phyloP scores from a whole-genome alignment of 2,329 filamentous ascomycete genomes.

The Zopfia rhizophila region DNA sequence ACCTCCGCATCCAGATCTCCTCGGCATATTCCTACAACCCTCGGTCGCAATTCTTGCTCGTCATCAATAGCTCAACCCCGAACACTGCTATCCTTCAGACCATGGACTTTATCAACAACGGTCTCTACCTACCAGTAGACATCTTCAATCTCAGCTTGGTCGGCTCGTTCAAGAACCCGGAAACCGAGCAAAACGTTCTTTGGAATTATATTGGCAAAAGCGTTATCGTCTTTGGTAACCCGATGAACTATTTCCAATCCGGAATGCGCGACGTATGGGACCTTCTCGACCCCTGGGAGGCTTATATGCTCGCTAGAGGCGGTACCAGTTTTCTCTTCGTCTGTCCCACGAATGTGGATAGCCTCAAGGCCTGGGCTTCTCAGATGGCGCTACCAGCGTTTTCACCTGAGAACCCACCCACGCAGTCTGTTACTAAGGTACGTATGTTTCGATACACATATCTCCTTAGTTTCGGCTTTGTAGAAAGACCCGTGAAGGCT shows the following conservation, averaged over 20 bases:
- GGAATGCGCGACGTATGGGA: constrained; percentile 18
- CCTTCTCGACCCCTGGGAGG: constrained; percentile 24
- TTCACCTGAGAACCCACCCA: neutral
- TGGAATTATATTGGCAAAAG: constrained; percentile 20
- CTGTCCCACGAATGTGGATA: neutral
- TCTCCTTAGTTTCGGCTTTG: no score
- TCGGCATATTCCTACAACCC: constrained; percentile 16
- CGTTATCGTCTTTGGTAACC: constrained; percentile 21
- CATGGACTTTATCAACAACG: constrained; percentile 15
- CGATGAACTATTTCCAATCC: constrained; percentile 15
- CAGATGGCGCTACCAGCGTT: constrained; percentile 10
- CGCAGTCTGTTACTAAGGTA: constrained; percentile 11
- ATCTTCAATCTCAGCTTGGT: constrained; percentile 21
- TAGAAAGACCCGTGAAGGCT: no score
- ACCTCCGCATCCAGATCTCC: constrained; percentile 26
- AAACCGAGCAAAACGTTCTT: constrained; percentile 17
- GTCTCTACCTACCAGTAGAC: constrained; percentile 18
- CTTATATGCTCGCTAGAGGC: constrained; percentile 13
- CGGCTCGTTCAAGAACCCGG: constrained; percentile 18
- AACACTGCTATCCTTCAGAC: constrained; percentile 27
- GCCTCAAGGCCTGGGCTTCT: constrained; percentile 11
- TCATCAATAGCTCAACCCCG: constrained; percentile 25
- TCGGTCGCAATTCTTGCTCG: constrained; percentile 21
- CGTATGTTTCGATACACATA: no score
- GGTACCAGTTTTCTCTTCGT: constrained; percentile 22